These are phyloP conservation scores for Trichoderma citrinoviride DNA, from an alignment of 2,329 filamentous ascomycete genomes.

Conservation along the genomic window DNA sequence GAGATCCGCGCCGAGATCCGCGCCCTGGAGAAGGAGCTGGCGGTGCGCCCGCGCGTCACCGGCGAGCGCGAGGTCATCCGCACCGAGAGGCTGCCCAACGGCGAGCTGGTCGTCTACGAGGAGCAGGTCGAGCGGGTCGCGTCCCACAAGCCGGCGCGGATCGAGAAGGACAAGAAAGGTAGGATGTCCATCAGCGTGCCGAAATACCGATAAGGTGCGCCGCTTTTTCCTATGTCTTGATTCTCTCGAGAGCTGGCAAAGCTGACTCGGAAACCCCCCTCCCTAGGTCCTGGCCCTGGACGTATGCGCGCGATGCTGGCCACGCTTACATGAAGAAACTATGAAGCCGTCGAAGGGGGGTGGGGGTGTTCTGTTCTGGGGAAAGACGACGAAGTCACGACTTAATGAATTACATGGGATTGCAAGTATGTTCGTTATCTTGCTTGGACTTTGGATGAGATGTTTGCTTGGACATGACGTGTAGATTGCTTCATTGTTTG, in stretches of 20 bases:
- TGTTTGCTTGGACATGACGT: background rate
- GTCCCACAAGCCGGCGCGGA: conserved; percentile 57
- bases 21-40: conserved; percentile 58
- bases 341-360: conserved; percentile 38
- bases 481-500: conserved; percentile 4
- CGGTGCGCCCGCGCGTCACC: conserved; percentile 34
- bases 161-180: conserved; percentile 94
- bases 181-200: conserved; percentile 85
- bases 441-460: background rate
- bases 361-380: background rate
- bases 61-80: conserved; percentile 53
- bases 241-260: conserved; percentile 24
- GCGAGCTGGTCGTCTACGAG: conserved; percentile 62
- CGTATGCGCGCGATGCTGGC: conserved; percentile 68
- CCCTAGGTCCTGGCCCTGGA: conserved; percentile 59
- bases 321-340: conserved; percentile 52
- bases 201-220: conserved; percentile 61
- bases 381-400: conserved; percentile 14
- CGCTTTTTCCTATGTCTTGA: conserved; percentile 22
- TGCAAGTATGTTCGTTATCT: no score
- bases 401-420: conserved; percentile 9
- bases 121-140: conserved; percentile 56
- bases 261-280: conserved; percentile 32
- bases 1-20: conserved; percentile 72
- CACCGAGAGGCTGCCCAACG: conserved; percentile 57